phyloP scores from a whole-genome alignment of 495 filamentous ascomycete genomes.

The Evernia prunastri region DNA sequence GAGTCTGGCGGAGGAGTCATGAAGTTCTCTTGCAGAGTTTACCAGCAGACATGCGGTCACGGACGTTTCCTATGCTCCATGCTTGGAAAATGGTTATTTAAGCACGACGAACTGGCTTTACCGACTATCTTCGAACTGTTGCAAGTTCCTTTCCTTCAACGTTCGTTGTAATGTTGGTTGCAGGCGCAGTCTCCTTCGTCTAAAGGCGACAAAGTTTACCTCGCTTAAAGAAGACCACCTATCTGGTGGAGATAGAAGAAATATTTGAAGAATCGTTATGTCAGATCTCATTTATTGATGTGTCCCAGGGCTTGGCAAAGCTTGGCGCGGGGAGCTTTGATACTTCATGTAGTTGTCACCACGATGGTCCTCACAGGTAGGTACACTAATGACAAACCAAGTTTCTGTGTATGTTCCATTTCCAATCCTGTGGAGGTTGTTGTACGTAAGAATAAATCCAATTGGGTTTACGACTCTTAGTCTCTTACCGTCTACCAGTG shows the following conservation, averaged over 20 bases:
- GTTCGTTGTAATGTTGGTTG: not conserved
- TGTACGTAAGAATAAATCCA: not conserved
- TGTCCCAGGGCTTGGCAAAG: not conserved
- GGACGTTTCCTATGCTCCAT: not conserved
- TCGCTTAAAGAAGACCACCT: too few species aligned
- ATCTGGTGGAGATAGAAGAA: too few species aligned
- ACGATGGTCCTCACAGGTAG: not conserved
- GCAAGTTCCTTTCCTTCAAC: not conserved
- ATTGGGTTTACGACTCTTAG: too few species aligned
- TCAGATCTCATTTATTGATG: not conserved
- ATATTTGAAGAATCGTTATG: too few species aligned
- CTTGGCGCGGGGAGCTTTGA: not conserved
- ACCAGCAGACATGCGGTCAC: not conserved
- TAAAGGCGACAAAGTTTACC: too few species aligned
- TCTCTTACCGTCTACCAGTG: not conserved
- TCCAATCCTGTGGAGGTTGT: not conserved
- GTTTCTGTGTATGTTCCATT: not conserved
- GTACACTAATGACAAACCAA: not conserved
- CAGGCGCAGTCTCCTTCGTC: not conserved
- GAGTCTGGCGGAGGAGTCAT: not conserved
- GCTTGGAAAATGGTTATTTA: not conserved
- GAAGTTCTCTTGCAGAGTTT: not conserved
- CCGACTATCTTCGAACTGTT: not conserved
- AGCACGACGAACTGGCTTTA: not conserved
- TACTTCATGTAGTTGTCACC: not conserved